Conservation (phyloP, 2,329 filamentous ascomycete genomes). For the Beauveria caledonica region DNA sequence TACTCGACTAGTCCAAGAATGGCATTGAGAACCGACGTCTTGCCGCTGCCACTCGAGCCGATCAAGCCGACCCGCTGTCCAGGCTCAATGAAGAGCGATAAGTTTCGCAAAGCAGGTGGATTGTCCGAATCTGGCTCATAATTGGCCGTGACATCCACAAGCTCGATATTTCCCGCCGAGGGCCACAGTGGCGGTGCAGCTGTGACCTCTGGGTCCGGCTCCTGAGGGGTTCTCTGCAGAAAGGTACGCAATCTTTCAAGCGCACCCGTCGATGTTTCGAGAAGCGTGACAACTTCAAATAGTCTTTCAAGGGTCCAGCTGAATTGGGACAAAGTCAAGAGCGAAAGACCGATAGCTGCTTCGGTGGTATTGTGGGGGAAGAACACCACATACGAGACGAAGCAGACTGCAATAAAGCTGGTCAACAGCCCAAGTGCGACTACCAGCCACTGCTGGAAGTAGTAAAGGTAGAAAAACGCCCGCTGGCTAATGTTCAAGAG, state of each 20-base stretch:
- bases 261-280: neutral
- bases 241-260: constrained; percentile 3
- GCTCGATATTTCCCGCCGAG: neutral
- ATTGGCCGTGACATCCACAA: neutral
- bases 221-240: neutral
- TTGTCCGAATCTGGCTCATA: neutral
- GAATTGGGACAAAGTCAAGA: neutral
- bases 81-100: neutral
- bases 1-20: constrained; percentile 5
- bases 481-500: constrained; percentile 27
- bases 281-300: neutral
- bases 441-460: constrained; percentile 42
- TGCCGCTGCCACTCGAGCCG: constrained; percentile 6
- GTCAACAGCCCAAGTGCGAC: constrained; percentile 39
- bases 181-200: neutral
- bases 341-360: neutral
- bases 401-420: constrained; percentile 34
- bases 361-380: neutral
- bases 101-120: neutral
- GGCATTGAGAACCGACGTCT: constrained; percentile 3
- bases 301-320: constrained; percentile 3
- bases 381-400: constrained; percentile 32
- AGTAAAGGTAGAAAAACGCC: constrained; percentile 33
- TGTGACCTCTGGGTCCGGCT: neutral
- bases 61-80: constrained; percentile 6